phyloP scores from a whole-genome alignment of 805 yeast genomes.

The Vanderwaltozyma yarrowii region DNA sequence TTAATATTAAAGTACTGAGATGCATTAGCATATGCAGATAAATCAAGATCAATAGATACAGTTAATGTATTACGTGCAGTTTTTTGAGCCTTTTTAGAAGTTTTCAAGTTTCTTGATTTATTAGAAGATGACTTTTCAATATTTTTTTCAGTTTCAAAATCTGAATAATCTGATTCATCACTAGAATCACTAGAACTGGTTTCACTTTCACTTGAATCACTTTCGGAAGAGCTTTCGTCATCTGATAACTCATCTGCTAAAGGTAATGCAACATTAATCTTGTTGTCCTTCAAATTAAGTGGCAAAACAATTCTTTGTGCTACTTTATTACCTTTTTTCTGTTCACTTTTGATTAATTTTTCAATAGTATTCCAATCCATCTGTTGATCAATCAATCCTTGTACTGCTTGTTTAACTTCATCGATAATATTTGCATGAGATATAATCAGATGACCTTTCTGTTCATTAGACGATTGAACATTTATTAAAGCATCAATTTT shows the following conservation, averaged over 20 bases:
- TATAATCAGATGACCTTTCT: constrained; percentile 66
- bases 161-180: constrained; percentile 11
- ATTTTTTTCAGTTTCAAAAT: constrained; percentile 7
- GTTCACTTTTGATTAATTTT: constrained; percentile 58
- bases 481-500: constrained; percentile 57
- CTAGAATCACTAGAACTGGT: constrained; percentile 20
- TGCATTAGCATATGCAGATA: constrained; percentile 85
- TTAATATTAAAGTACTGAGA: constrained; percentile 68
- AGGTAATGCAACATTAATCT: constrained; percentile 48
- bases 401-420: constrained; percentile 58
- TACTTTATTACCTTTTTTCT: constrained; percentile 48
- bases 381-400: constrained; percentile 59
- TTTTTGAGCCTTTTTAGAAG: constrained; percentile 5
- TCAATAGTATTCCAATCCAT: constrained; percentile 94
- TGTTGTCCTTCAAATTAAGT: constrained; percentile 57
- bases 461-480: constrained; percentile 52
- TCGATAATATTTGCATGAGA: constrained; percentile 61
- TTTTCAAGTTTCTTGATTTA: constrained; percentile 4
- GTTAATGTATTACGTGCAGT: constrained; percentile 30
- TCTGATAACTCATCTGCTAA: constrained; percentile 30
- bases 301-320: constrained; percentile 60
- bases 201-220: constrained; percentile 22
- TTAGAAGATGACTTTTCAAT: constrained; percentile 5
- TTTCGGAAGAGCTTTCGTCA: constrained; percentile 16
- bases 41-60: constrained; percentile 54